These are phyloP conservation scores for Aureobasidium melanogenum DNA, from an alignment of 2,329 filamentous ascomycete species.

Conservation along the genomic window DNA sequence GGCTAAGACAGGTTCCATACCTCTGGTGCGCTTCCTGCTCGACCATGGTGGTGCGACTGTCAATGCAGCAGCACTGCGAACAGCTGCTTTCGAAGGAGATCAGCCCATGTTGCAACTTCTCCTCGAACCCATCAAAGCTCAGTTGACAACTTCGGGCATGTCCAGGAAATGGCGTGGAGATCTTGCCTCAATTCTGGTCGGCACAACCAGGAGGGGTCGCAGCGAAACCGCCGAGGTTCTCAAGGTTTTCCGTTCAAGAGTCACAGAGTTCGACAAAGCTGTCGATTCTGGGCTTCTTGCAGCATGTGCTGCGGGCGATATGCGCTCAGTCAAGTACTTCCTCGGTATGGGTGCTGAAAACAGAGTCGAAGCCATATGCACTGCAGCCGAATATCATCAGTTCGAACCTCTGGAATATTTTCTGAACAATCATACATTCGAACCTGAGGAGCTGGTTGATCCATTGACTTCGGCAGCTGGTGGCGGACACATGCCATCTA, in stretches of 20 bases:
- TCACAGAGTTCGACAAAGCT: neutral
- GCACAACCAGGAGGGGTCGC: neutral
- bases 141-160: neutral
- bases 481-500: neutral
- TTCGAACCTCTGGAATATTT: slow-evolving; percentile 5
- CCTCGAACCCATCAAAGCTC: slow-evolving; percentile 3
- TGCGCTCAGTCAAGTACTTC: neutral
- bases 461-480: neutral
- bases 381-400: slow-evolving; percentile 4
- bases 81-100: neutral
- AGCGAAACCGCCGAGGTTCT: slow-evolving; percentile 2
- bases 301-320: slow-evolving; percentile 3
- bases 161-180: slow-evolving; percentile 6
- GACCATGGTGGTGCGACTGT: neutral
- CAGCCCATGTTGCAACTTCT: slow-evolving; percentile 3
- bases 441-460: neutral
- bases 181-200: slow-evolving; percentile 1
- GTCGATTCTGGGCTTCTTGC: neutral
- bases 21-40: slow-evolving; percentile 1
- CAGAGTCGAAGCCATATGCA: neutral
- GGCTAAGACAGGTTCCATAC: neutral
- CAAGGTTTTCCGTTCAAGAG: slow-evolving; percentile 1
- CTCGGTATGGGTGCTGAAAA: neutral
- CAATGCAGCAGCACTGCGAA: neutral
- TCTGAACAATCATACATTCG: neutral